These are phyloP conservation scores for Apiotrichum gamsii DNA, from an alignment of 1,284 basidiomycete species.

Conservation along the genomic window DNA sequence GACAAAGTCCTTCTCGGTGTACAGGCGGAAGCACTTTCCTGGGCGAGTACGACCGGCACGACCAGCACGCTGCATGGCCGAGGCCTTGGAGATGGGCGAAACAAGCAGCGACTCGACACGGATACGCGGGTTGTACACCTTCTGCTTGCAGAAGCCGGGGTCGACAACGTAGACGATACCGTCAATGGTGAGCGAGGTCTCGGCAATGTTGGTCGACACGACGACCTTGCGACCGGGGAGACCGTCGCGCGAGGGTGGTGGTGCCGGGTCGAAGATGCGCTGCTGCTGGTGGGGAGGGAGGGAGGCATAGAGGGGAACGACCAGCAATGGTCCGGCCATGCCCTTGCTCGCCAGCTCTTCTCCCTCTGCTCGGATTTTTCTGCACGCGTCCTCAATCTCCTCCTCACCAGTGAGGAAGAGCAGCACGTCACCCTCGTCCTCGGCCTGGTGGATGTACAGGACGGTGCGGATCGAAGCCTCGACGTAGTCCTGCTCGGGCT, in stretches of 20 bases:
- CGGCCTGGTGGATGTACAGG: constrained; percentile 94
- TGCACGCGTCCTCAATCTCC: constrained; percentile 94
- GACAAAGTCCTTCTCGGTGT: constrained; percentile 97
- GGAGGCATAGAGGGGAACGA: constrained; percentile 88
- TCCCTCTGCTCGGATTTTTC: constrained; percentile 84
- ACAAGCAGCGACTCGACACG: constrained; percentile 92
- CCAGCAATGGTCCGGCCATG: constrained; percentile 75
- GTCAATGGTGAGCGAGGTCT: constrained; percentile 96
- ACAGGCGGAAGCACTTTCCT: constrained; percentile 94
- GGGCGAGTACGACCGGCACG: constrained; percentile 93
- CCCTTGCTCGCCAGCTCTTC: constrained; percentile 68
- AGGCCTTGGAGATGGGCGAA: constrained; percentile 92
- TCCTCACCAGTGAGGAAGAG: constrained; percentile 97
- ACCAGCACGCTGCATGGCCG: constrained; percentile 91
- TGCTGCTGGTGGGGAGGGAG: constrained; percentile 91
- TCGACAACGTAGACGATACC: constrained; percentile 99
- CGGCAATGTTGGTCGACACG: constrained; percentile 94
- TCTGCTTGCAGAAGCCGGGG: constrained; percentile 95
- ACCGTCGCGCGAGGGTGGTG: constrained; percentile 61
- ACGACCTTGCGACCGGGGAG: constrained; percentile 90
- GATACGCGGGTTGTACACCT: constrained; percentile 93
- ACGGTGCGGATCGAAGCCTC: constrained; percentile 96
- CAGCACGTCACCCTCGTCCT: constrained; percentile 87
- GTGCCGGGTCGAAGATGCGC: constrained; percentile 81
- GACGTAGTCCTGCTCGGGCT: constrained; percentile 93